phyloP scores from a whole-genome alignment of 805 yeast species.

The Candida sanyiensis region DNA sequence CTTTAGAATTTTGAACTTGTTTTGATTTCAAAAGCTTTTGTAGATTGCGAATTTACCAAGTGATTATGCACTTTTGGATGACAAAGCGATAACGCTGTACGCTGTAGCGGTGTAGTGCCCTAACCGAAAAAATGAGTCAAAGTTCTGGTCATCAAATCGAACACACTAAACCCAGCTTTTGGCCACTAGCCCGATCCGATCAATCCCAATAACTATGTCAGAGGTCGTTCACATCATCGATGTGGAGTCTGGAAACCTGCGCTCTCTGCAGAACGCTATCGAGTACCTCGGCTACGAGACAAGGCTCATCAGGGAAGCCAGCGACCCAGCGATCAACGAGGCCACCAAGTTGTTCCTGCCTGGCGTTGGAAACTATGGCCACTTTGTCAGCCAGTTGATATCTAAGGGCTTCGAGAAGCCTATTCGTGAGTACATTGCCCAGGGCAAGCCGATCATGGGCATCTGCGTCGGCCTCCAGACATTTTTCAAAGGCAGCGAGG shows the following conservation, averaged over 20 bases:
- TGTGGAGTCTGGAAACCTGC: slow-evolving; percentile 90
- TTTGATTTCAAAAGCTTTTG: no score
- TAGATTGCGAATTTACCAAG: no score
- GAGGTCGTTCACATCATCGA: slow-evolving; percentile 63
- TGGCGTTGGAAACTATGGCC: slow-evolving; percentile 97
- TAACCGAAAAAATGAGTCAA: background rate
- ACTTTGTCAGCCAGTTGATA: slow-evolving; percentile 69
- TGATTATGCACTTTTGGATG: no score
- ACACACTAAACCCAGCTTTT: no score
- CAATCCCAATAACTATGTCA: slow-evolving; percentile 14
- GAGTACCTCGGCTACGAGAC: slow-evolving; percentile 70
- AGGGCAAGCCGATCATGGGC: slow-evolving; percentile 92
- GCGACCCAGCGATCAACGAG: slow-evolving; percentile 43
- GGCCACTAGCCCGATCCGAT: no score
- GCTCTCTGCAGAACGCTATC: slow-evolving; percentile 83
- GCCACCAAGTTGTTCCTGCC: slow-evolving; percentile 71
- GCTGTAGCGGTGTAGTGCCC: background rate
- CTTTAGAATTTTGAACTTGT: no score
- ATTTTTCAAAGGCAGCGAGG: slow-evolving; percentile 69
- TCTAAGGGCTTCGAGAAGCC: slow-evolving; percentile 61
- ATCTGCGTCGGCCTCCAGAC: slow-evolving; percentile 96
- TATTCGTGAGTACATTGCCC: slow-evolving; percentile 53
- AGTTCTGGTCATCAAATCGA: background rate
- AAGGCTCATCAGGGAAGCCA: slow-evolving; percentile 50
- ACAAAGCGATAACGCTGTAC: no score